These are phyloP conservation scores for Aspergillus avenaceus DNA, from an alignment of 495 filamentous ascomycete species.

Conservation along the genomic window DNA sequence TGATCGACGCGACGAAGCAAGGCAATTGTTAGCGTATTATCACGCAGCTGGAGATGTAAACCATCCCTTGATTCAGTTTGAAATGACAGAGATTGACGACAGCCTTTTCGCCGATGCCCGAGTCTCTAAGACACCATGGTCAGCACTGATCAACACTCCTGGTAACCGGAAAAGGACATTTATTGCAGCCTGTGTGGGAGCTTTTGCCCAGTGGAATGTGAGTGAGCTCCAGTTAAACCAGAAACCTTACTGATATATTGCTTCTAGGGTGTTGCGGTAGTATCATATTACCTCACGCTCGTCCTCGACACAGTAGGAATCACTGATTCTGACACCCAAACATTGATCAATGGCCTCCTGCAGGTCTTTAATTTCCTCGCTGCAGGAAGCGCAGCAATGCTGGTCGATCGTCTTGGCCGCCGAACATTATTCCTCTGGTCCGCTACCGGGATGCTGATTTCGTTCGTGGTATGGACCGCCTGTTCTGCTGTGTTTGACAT, in stretches of 20 bases:
- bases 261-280: conserved; percentile 58
- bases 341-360: conserved; percentile 22
- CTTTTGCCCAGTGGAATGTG: conserved; percentile 19
- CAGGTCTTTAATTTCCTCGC: conserved; percentile 40
- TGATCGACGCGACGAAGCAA: conserved; percentile 30
- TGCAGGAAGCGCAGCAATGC: conserved; percentile 46
- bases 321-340: conserved; percentile 20
- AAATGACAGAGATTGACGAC: conserved; percentile 25
- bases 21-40: conserved; percentile 26
- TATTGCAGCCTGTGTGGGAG: conserved; percentile 53
- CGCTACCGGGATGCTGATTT: conserved; percentile 51
- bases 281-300: conserved; percentile 49
- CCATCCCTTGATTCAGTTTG: conserved; percentile 19
- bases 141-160: conserved; percentile 58
- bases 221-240: conserved; percentile 32
- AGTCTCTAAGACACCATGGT: conserved; percentile 27
- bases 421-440: conserved; percentile 52
- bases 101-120: conserved; percentile 26
- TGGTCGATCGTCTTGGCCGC: conserved; percentile 55
- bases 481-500: conserved; percentile 49
- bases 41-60: conserved; percentile 22
- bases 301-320: conserved; percentile 36
- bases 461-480: conserved; percentile 52
- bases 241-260: conserved; percentile 29
- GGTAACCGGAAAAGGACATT: conserved; percentile 62